Evolutionary conservation across 176 grass and related monocot species (phyloP), one percentile per base, ranked within the genome.

Genomic region (Musa itinerans): DNA sequence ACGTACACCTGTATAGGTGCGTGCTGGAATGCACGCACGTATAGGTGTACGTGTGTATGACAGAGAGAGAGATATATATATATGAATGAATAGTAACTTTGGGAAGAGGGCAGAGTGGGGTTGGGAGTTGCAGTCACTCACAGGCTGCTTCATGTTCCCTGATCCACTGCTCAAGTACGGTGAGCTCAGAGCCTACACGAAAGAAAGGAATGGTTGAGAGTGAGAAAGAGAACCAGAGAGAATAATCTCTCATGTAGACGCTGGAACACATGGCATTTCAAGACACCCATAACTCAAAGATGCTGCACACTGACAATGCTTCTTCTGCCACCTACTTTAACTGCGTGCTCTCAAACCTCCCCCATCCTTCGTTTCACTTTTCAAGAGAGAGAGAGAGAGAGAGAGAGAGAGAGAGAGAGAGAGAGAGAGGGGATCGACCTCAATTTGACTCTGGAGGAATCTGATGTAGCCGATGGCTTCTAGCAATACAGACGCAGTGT

Each of bases 401-500:
- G 29, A 34, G 51, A 74, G 15, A 51, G 54, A n/a, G 67, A 79
- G 68, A 65, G n/a, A n/a, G n/a, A n/a, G n/a, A n/a, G n/a, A n/a
- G 24, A 51, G 8, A n/a, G 24, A 10, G 29, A 34, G 29, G 4
- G 9, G 11, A 17, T 24, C 1, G 50, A 24, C 54, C 73, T 20
- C 73, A 76, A 76, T 59, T 43, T 76, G 73, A 59, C 73, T 11
- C 3, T 22, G 75, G 54, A 57, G 54, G 75, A 76, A 83, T 68
- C 50, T 53, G 74, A 98, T 98, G 80, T 98, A 98, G 26, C 94
- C 94, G 93, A 91, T 93, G 82, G 94, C 87, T 93, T 98, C 94
- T 84, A 89, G 86, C 75, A 98, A 90, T 78, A 98, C 94, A 82
- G 94, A 98, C 84, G 94, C 94, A 11, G 94, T 93, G 88, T 97